A percentile compares a stretch with the other conserved stretches of the same genome.
These are phyloP conservation scores for Phycomyces blakesleeanus DNA, from an alignment of 192 early-diverging fungal species.

Conservation along the genomic window DNA sequence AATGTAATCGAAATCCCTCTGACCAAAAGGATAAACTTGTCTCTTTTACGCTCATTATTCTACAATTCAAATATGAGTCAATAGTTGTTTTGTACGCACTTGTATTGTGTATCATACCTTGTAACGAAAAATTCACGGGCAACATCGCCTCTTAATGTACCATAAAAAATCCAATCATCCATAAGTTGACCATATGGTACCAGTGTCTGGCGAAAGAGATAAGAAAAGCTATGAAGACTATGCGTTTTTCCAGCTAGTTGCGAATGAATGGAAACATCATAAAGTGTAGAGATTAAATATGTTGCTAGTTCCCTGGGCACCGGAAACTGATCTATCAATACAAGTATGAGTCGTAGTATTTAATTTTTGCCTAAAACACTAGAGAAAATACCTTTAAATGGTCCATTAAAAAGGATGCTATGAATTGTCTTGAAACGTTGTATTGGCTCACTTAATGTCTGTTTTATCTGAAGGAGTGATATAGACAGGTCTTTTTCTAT, in stretches of 20 bases:
- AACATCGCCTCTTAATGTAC: conserved; percentile 26
- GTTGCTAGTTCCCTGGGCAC: background rate
- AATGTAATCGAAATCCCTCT: conserved; percentile 24
- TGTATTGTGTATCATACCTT: conserved; percentile 1
- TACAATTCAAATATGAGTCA: background rate
- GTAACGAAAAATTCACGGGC: conserved; percentile 34
- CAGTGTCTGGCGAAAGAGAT: conserved; percentile 14
- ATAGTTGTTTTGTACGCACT: background rate
- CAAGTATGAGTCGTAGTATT: background rate
- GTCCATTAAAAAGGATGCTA: background rate
- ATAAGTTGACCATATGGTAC: conserved; percentile 33
- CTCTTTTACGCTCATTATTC: background rate
- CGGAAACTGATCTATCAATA: background rate
- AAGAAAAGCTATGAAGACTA: background rate
- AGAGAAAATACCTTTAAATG: background rate
- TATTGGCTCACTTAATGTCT: background rate
- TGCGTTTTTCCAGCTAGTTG: background rate
- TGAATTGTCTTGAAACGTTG: conserved; percentile 8
- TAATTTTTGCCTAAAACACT: background rate
- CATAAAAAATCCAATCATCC: conserved; percentile 39
- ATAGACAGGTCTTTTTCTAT: conserved; percentile 15
- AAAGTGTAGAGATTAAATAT: conserved; percentile 16
- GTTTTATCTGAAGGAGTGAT: conserved; percentile 25
- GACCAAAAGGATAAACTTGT: conserved; percentile 29
- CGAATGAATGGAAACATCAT: conserved; percentile 3